Base-by-base conservation (phyloP, 2,329 filamentous ascomycete species). In the Dryadomyces sulphureus region DNA sequence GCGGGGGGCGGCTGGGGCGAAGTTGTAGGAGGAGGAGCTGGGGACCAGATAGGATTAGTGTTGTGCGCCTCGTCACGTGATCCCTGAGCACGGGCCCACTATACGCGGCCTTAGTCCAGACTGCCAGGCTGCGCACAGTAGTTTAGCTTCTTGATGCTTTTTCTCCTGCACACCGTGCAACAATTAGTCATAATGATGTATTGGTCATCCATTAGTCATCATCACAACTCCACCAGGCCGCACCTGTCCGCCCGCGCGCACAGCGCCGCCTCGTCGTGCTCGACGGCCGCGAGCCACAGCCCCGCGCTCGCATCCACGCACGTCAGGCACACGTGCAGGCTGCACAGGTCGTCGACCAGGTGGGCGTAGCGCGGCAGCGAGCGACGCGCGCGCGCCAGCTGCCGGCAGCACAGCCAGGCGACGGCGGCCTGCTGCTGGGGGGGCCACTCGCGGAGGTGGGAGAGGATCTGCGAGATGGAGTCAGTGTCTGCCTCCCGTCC, bases 311-410 rank as follows among this genome's bases (percentile, higher is more conserved):
- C 34, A 7, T 7, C 16, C 7, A 49, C 30, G 5, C 38, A 41
- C 9, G 41, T 46, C 0, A 52, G 24, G 30, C 50, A 49, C 7
- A 53, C 19, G 34, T 53, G 51, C 22, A 49, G 32, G 19, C 36
- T 30, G 41, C 51, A 53, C 21, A 49, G 48, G 21, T 52, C 49
- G 45, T 52, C 41, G 17, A 53, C 43, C 2, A 52, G 42, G 11
- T 20, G 27, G n/a, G 42, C 46, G 40, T 53, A 50, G n/a, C 45
- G 47, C 8, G 51, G 50, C 44, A 43, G 47, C 2, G 41, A 25
- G 20, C 38, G 39, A 12, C 48, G 48, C 1, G 47, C 42, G 11
- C 7, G 12, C 9, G 48, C 48, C 21, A 52, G 17, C 17, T 48
- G 50, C 20, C 34, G 30, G 16, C 45, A 49, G 39, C 48, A 50